These are phyloP conservation scores for Ambrosia trifida DNA, from an alignment of 129 eudicot species.

Conservation along the genomic window DNA sequence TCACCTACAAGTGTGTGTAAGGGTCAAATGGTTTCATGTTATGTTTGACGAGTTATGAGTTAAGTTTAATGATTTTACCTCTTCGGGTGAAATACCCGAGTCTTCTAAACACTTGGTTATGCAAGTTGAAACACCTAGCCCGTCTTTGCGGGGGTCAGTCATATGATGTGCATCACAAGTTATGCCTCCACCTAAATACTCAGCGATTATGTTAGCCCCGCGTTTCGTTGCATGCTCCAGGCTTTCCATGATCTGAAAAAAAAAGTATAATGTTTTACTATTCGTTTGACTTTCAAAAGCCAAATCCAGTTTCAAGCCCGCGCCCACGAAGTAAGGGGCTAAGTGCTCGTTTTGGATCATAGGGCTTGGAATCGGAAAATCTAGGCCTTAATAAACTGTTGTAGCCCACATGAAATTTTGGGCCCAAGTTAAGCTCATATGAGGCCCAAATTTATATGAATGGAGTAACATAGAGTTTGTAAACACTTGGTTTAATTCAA, in stretches of 20 bases:
- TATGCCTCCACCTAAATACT: slow-evolving; percentile 83
- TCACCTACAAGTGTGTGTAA: slow-evolving; percentile 51
- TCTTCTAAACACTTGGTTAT: slow-evolving; percentile 68
- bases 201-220: slow-evolving; percentile 75
- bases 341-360: background rate
- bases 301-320: background rate
- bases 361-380: background rate
- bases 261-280: background rate
- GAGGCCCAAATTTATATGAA: background rate
- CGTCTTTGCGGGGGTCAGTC: slow-evolving; percentile 89
- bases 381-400: background rate
- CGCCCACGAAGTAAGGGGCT: no score
- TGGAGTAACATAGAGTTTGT: background rate
- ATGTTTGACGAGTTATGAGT: background rate
- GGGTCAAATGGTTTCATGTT: background rate
- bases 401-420: background rate
- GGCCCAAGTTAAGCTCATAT: background rate
- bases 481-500: no score
- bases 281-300: slow-evolving; percentile 16
- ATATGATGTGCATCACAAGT: slow-evolving; percentile 95
- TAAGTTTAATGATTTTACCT: slow-evolving; percentile 39
- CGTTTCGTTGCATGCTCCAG: slow-evolving; percentile 84
- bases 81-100: slow-evolving; percentile 82
- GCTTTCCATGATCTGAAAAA: slow-evolving; percentile 72
- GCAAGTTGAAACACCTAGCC: slow-evolving; percentile 87